These are phyloP conservation scores for Boletus barrowsii DNA, from an alignment of 768 basidiomycete genomes.

Conservation along the genomic window DNA sequence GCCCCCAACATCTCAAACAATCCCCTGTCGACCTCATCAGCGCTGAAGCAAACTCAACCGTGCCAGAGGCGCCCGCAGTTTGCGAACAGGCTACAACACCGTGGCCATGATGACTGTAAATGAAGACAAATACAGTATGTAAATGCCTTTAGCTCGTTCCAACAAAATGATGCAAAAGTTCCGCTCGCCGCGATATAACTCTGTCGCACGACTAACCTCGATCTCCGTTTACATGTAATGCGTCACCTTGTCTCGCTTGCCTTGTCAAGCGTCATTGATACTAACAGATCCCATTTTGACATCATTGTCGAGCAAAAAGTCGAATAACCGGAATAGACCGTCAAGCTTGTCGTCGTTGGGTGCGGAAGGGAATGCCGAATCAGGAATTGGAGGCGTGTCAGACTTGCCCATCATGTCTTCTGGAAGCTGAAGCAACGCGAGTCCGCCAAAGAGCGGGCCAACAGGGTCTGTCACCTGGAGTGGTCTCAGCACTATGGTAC, in stretches of 20 bases:
- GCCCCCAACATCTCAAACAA: constrained; percentile 27
- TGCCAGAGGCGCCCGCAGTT: constrained; percentile 14
- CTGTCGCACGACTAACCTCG: too few relatives aligned
- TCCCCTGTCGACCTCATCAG: constrained; percentile 19
- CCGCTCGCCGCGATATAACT: too few relatives aligned
- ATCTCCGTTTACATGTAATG: too few relatives aligned
- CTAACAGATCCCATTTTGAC: constrained; percentile 89
- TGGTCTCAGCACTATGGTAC: constrained; percentile 58
- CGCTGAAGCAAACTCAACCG: constrained; percentile 1
- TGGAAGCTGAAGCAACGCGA: constrained; percentile 79
- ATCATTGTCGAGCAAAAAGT: constrained; percentile 89
- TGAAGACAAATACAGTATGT: too few relatives aligned
- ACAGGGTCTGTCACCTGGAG: constrained; percentile 51
- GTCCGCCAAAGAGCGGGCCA: constrained; percentile 56
- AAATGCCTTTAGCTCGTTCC: too few relatives aligned
- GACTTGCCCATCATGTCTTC: constrained; percentile 73
- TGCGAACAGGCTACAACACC: too few relatives aligned
- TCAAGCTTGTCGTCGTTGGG: constrained; percentile 77
- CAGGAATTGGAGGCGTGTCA: constrained; percentile 67
- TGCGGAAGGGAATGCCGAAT: constrained; percentile 71
- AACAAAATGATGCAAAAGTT: too few relatives aligned
- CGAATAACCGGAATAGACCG: constrained; percentile 85
- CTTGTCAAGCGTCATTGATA: constrained; percentile 88
- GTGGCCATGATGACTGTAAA: too few relatives aligned
- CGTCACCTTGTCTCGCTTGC: constrained; percentile 76